A percentile compares a stretch with the other conserved stretches of the same genome.
Conservation (phyloP, 176 grass and related monocot genomes). For the bread wheat (Triticum aestivum) region IWGSC_CS_RefSeq_v2.1 NC_057812.1:632680278-632680777, state of each 20-base stretch:
- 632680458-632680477: slow-evolving; percentile 15
- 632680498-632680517: background rate
- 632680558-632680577: background rate
- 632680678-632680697: slow-evolving; percentile 19
- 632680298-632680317: background rate
- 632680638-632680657: background rate
- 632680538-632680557: background rate
- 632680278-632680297: background rate
- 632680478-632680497: background rate
- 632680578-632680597: background rate
- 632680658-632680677: slow-evolving; percentile 20
- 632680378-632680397: background rate
- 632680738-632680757: background rate
- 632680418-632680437: background rate
- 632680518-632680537: background rate
- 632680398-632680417: background rate
- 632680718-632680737: background rate
- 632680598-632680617: background rate
- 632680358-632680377: background rate
- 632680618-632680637: background rate
- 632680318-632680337: too few relatives aligned
- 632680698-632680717: slow-evolving; percentile 34
- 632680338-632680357: too few relatives aligned
- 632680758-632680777: background rate
- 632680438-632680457: background rate